Base-by-base conservation (phyloP, 2,329 filamentous ascomycete species). In the Diaporthe nobilis region DNA sequence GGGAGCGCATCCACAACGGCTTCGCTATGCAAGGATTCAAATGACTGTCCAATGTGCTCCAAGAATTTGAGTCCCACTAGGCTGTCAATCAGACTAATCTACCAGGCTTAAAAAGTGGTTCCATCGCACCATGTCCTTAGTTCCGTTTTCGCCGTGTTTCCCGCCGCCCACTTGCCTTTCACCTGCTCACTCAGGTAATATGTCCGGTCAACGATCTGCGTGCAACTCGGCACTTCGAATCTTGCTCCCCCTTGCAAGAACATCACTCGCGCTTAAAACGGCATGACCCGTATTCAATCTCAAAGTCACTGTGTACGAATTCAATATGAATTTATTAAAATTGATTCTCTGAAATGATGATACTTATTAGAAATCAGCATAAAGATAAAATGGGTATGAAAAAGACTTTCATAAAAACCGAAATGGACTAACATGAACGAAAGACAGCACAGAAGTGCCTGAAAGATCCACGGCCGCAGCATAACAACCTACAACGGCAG, bases 41-140 rank as follows among this genome's bases (percentile, higher is more conserved):
- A 65, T 47, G 25, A 49, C n/a, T 47, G 61, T 65, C 61, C 61
- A 65, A 65, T 65, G 42, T 47, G 25, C 61, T 47, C 25, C 8
- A 9, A 8, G 25, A 3, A 65, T 47, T 65, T n/a, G 25, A 34
- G 42, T 42, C 61, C 61, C 61, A 12, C 13, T 9, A 44, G 39
- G 20, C 60, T 20, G 15, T 44, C 60, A 8, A 17, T 17, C 42
- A 65, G 15, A 22, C 13, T 7, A 34, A 47, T 7, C 12, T 65
- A 20, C 61, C 49, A 42, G 39, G 42, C 10, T 65, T 65, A 65
- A 65, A 65, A 65, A 15, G 60, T 47, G 60, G 7, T 34, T 47
- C 9, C 39, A 65, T 65, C 61, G 22, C 42, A 65, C 61, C 61
- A 12, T 65, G 6, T 2, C 61, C 20, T 47, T 20, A 22, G 25